Conservation (phyloP, 495 filamentous ascomycete genomes). For the Aspergillus haitiensis region DNA sequence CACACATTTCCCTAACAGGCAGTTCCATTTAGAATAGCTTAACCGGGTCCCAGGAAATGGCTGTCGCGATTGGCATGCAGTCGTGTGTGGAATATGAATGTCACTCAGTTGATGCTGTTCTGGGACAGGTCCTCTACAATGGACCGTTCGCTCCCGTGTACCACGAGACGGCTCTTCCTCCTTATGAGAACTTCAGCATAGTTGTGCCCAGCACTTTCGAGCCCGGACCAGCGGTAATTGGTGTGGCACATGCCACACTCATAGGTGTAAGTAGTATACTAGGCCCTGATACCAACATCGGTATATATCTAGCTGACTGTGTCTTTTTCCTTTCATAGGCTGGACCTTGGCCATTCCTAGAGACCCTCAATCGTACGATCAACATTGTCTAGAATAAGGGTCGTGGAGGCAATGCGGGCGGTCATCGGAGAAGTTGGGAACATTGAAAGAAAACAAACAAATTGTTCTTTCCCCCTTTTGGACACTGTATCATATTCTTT, state of each 20-base stretch:
- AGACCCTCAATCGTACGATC: conserved; percentile 25
- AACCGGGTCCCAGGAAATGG: conserved; percentile 32
- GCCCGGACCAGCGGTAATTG: conserved; percentile 30
- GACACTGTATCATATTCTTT: no score
- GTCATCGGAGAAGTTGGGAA: not conserved
- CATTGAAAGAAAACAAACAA: not conserved
- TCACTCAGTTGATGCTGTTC: conserved; percentile 19
- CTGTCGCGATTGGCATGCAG: conserved; percentile 36
- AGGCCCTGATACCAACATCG: not conserved
- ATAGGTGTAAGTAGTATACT: conserved; percentile 34
- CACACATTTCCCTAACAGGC: not conserved
- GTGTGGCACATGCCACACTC: conserved; percentile 37
- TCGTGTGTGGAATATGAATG: conserved; percentile 28
- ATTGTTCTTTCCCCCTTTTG: no score
- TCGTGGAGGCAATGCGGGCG: no score
- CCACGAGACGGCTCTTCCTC: conserved; percentile 28
- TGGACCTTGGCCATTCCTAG: conserved; percentile 19
- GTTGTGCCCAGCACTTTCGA: conserved; percentile 24
- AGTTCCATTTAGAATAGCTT: conserved; percentile 28
- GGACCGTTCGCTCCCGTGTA: conserved; percentile 35
- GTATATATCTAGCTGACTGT: not conserved
- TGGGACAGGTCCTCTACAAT: conserved; percentile 36
- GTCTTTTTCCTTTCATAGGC: conserved; percentile 21
- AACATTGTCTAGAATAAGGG: conserved; percentile 10
- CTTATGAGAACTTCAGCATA: conserved; percentile 44